phyloP scores from a whole-genome alignment of 2,329 filamentous ascomycete species.

The Cordyceps farinosa region DNA sequence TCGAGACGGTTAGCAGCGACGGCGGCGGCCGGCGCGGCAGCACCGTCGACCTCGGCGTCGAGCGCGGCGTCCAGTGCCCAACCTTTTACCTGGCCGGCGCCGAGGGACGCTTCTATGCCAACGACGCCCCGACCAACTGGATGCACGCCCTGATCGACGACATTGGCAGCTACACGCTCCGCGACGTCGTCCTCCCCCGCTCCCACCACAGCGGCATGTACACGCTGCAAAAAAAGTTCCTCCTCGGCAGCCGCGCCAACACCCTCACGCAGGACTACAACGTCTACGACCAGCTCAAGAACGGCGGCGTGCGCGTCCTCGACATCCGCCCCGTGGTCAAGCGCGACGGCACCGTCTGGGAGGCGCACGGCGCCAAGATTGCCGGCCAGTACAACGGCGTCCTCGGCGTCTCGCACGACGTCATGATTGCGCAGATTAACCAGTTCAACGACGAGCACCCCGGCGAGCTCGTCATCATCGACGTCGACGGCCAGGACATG shows the following conservation, averaged over 20 bases:
- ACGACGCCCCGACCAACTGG: slow-evolving; percentile 27
- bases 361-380: slow-evolving; percentile 23
- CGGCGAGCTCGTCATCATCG: slow-evolving; percentile 34
- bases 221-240: slow-evolving; percentile 9
- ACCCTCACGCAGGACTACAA: slow-evolving; percentile 25
- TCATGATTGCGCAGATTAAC: slow-evolving; percentile 30
- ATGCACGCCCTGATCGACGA: slow-evolving; percentile 28
- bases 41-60: not conserved
- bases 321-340: slow-evolving; percentile 26
- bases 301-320: slow-evolving; percentile 30
- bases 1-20: slow-evolving; percentile 22
- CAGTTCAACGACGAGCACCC: slow-evolving; percentile 28
- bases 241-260: slow-evolving; percentile 20
- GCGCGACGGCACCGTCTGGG: slow-evolving; percentile 17
- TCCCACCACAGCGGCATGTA: slow-evolving; percentile 33
- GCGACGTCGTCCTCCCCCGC: slow-evolving; percentile 30
- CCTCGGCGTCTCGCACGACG: slow-evolving; percentile 25
- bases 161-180: slow-evolving; percentile 28
- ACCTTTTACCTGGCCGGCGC: slow-evolving; percentile 30
- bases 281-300: slow-evolving; percentile 26
- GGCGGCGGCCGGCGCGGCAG: slow-evolving; percentile 17
- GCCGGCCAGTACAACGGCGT: slow-evolving; percentile 24
- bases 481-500: slow-evolving; percentile 25
- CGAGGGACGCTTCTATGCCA: slow-evolving; percentile 30
- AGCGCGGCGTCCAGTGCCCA: not conserved